Percentiles rank a stretch among this genome's conserved stretches.
Evolutionary conservation across 2,329 filamentous ascomycete species (phyloP).

Genomic region (Stromatinia cepivora): DNA sequence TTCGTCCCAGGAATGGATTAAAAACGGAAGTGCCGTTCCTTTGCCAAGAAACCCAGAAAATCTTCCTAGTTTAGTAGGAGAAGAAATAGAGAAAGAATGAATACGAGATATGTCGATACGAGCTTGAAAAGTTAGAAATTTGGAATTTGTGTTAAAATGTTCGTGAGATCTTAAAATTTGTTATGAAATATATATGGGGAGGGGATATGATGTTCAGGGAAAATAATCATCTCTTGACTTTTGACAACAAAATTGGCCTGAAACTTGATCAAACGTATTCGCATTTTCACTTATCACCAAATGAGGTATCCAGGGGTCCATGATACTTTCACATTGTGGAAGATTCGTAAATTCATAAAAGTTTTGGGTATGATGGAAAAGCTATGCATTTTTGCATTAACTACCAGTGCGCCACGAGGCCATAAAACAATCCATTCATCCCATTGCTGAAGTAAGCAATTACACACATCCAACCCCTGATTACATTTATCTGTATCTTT

Average conservation of each 20-base stretch:
- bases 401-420: constrained; percentile 25
- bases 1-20: background rate
- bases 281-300: constrained; percentile 15
- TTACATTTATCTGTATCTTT: constrained; percentile 82
- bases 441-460: constrained; percentile 33
- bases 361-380: constrained; percentile 29
- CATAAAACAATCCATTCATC: constrained; percentile 33
- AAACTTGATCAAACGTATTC: background rate
- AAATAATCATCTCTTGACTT: background rate
- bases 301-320: background rate
- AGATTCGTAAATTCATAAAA: constrained; percentile 29
- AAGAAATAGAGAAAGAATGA: constrained; percentile 2
- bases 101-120: constrained; percentile 18
- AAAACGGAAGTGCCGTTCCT: background rate
- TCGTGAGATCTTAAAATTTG: background rate
- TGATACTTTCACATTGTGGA: constrained; percentile 19
- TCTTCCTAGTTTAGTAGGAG: background rate
- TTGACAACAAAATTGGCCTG: background rate
- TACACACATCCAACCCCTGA: constrained; percentile 34
- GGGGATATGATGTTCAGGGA: background rate
- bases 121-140: background rate
- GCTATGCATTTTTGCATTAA: constrained; percentile 31
- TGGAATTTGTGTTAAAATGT: background rate
- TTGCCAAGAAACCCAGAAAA: constrained; percentile 7
- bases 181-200: constrained; percentile 6